Percentiles rank a stretch among this genome's conserved stretches.
phyloP scores from a whole-genome alignment of 768 basidiomycete genomes.

The Asterophora lycoperdoides region DNA sequence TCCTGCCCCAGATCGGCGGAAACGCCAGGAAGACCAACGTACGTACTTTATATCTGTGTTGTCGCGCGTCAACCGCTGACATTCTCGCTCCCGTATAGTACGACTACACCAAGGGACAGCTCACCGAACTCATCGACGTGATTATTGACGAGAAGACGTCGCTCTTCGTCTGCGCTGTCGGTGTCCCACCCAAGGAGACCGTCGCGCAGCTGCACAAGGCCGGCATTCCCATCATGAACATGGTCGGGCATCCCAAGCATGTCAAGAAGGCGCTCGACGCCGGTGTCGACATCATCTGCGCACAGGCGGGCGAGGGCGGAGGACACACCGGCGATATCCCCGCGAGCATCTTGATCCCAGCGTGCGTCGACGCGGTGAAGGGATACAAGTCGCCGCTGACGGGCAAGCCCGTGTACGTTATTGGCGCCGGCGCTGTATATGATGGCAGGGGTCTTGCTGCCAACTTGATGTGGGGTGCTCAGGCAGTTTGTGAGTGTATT shows the following conservation, averaged over 20 bases:
- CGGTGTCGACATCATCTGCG: slow-evolving; percentile 91
- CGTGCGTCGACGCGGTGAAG: slow-evolving; percentile 80
- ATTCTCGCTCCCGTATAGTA: slow-evolving; percentile 43
- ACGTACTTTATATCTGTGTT: slow-evolving; percentile 2
- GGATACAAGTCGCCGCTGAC: slow-evolving; percentile 76
- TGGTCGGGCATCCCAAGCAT: slow-evolving; percentile 95
- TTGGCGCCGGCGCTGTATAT: slow-evolving; percentile 90
- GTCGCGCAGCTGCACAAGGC: slow-evolving; percentile 82
- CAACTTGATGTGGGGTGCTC: slow-evolving; percentile 84
- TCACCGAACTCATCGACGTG: slow-evolving; percentile 79
- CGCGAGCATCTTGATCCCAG: slow-evolving; percentile 84
- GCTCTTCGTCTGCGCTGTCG: slow-evolving; percentile 90
- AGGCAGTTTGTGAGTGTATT: slow-evolving; percentile 70
- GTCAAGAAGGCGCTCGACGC: slow-evolving; percentile 74
- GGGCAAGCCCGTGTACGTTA: slow-evolving; percentile 77
- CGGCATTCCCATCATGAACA: slow-evolving; percentile 88
- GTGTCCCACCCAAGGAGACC: slow-evolving; percentile 76
- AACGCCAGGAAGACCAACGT: slow-evolving; percentile 90
- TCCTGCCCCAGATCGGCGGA: slow-evolving; percentile 84
- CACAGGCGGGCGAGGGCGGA: slow-evolving; percentile 90
- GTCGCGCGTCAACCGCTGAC: neutral
- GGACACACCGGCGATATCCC: slow-evolving; percentile 85
- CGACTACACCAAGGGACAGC: slow-evolving; percentile 87
- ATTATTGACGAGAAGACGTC: slow-evolving; percentile 88
- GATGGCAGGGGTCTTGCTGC: slow-evolving; percentile 87